Percentiles rank a stretch among this genome's conserved stretches.
Evolutionary conservation across 495 filamentous ascomycete species (phyloP).

Genomic region (Jackrogersella multiformis): DNA sequence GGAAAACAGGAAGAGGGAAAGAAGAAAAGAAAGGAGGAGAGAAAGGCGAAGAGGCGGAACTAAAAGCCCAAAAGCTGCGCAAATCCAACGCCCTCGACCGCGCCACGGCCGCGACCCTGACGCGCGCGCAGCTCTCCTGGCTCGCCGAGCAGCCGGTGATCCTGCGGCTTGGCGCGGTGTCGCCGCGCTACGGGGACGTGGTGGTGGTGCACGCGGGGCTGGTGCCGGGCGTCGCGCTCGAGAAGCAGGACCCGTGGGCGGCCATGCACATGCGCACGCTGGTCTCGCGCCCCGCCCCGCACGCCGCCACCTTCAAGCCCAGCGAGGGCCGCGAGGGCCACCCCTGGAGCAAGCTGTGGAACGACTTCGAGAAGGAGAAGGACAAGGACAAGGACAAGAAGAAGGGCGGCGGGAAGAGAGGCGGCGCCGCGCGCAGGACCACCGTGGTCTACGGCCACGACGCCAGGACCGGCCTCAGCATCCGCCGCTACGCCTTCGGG

Average conservation of each 20-base stretch:
- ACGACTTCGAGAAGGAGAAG: slow-evolving; percentile 35
- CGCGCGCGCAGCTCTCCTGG: slow-evolving; percentile 69
- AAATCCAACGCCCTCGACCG: slow-evolving; percentile 35
- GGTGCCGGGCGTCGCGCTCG: slow-evolving; percentile 74
- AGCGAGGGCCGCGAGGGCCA: slow-evolving; percentile 58
- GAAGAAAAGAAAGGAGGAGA: slow-evolving; percentile 10
- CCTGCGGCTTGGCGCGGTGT: slow-evolving; percentile 69
- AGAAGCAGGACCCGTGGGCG: slow-evolving; percentile 78
- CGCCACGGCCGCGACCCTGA: slow-evolving; percentile 49
- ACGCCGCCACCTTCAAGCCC: background rate
- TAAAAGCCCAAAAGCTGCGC: slow-evolving; percentile 5
- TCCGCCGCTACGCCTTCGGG: slow-evolving; percentile 76
- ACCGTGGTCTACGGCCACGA: slow-evolving; percentile 90
- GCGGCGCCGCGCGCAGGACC: too few species aligned
- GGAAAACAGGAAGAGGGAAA: background rate
- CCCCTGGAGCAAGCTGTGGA: slow-evolving; percentile 73
- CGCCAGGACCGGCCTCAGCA: slow-evolving; percentile 71
- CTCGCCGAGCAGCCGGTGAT: slow-evolving; percentile 77
- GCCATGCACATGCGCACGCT: slow-evolving; percentile 95
- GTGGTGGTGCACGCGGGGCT: slow-evolving; percentile 87
- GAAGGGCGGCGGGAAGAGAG: slow-evolving; percentile 48
- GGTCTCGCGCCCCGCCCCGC: slow-evolving; percentile 26
- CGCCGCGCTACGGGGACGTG: slow-evolving; percentile 63
- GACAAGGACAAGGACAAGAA: background rate
- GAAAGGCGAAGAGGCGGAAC: slow-evolving; percentile 16